Evolutionary conservation across 2,329 filamentous ascomycete species (phyloP), one percentile per base, ranked within the genome.

Genomic region (Phialophora verrucosa): DNA sequence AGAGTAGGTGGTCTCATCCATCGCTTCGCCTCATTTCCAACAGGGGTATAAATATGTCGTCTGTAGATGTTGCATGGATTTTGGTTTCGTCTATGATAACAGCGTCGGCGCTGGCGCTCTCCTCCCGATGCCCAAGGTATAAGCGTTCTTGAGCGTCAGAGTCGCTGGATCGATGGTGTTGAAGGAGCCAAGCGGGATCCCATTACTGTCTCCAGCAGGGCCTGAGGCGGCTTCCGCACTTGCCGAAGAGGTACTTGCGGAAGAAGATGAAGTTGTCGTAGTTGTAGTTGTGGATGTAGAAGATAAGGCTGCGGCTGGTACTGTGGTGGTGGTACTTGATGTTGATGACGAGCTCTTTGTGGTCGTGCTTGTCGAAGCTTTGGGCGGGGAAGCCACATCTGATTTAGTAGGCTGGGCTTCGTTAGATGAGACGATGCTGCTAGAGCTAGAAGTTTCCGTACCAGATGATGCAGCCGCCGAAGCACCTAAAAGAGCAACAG

Each of bases 141-240:
- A 63, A 8, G 68, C 66, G 62, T 66, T 66, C 44, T 72, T 68
- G 59, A 69, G 63, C 17, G 70, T 69, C 29, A 72, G 68, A n/a
- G 69, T 72, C 31, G 71, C 69, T 14, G 71, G 64, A 29, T 73
- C 68, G 50, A 66, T 44, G 8, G 69, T 63, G 7, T 63, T 63
- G 49, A 73, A 72, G 8, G 67, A 60, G 23, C 67, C 67, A 23
- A 57, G 50, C 20, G 61, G 54, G 20, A 64, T 62, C 31, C 58
- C 62, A n/a, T 47, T 55, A 25, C 55, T 49, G 44, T 47, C 57
- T 27, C 31, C 42, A 27, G 35, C 31, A 44, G 59, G n/a, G 58
- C 35, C 11, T 14, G 68, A 64, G 17, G 57, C 67, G 20, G 62
- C 35, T 44, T 42, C 55, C 55, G 55, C 49, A n/a, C 59, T 53